Evolutionary conservation across 257 asterid species (phyloP), one percentile per base, ranked within the genome.

Genomic region (Nicotiana undulata): DNA sequence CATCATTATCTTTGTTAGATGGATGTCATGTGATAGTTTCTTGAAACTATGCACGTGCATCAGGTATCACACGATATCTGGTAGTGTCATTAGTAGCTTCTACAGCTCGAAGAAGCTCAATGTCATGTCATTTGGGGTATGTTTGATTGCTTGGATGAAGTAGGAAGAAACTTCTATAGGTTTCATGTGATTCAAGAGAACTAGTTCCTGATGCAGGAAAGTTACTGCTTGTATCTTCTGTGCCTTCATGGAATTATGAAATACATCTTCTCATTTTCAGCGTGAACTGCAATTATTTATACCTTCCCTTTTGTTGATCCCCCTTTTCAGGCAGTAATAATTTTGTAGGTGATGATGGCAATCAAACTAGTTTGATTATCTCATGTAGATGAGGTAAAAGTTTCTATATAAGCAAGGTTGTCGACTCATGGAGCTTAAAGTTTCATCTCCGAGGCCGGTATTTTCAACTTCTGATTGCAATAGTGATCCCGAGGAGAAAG

Each of bases 401-500:
- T 40, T 68, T 70, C 58, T 70, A 24, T 13, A 40, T 46, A 72
- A 72, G 60, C 60, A 17, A 79, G 76, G 44, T 79, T 46, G 76
- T 26, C 31, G 31, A 18, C 64, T 79, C 81, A 93, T 92, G 99
- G 97, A 94, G 90, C 88, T 89, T 78, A 92, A 84, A 85, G 89
- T 85, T 85, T 88, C 95, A 65, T 89, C 97, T 78, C 91, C 93
- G 63, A 92, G 86, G 86, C 88, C 87, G 20, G 92, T 85, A 18
- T 84, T 86, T 87, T 92, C 92, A 63, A 91, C 96, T 79, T 88
- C 95, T 75, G 95, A 92, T 82, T 80, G 83, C 44, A 86, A 82
- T 60, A 88, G 94, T 83, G 97, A 92, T 83, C 93, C 96, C 16
- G 99, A 93, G 80, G 95, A 93, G 86, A 92, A 91, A 88, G 93